phyloP scores from a whole-genome alignment of 495 filamentous ascomycete species.

The Arthonia radiata region DNA sequence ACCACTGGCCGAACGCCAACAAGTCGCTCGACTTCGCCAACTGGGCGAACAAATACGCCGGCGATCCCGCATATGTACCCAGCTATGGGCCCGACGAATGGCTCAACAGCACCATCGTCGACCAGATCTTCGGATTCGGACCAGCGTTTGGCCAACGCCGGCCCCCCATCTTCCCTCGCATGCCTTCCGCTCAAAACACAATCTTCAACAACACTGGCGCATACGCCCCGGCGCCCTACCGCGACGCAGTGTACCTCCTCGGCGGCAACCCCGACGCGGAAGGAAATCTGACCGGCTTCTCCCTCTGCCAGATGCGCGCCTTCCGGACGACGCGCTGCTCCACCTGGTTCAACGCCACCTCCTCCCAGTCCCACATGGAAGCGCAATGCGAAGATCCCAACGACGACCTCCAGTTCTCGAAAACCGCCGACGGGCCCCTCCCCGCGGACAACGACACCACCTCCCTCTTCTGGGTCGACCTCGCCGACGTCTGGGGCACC shows the following conservation, averaged over 20 bases:
- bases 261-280: constrained; percentile 12
- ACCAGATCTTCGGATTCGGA: constrained; percentile 44
- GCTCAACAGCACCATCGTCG: constrained; percentile 34
- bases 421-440: constrained; percentile 11
- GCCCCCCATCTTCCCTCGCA: constrained; percentile 39
- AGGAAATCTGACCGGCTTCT: constrained; percentile 18
- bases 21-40: constrained; percentile 32
- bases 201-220: constrained; percentile 26
- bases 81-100: too few species aligned
- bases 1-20: constrained; percentile 24
- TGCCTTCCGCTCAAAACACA: constrained; percentile 36
- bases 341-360: constrained; percentile 32
- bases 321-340: constrained; percentile 34
- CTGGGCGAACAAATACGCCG: constrained; percentile 22
- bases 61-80: too few species aligned
- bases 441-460: constrained; percentile 12
- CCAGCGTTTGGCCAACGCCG: constrained; percentile 15
- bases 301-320: constrained; percentile 35
- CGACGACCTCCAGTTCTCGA: constrained; percentile 26
- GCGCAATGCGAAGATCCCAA: constrained; percentile 29
- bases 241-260: constrained; percentile 36
- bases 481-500: constrained; percentile 30
- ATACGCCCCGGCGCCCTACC: too few species aligned
- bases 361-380: constrained; percentile 25
- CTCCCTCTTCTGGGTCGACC: constrained; percentile 29